These are phyloP conservation scores for Pseudocercospora macadamiae DNA, from an alignment of 2,329 filamentous ascomycete genomes.

Conservation along the genomic window DNA sequence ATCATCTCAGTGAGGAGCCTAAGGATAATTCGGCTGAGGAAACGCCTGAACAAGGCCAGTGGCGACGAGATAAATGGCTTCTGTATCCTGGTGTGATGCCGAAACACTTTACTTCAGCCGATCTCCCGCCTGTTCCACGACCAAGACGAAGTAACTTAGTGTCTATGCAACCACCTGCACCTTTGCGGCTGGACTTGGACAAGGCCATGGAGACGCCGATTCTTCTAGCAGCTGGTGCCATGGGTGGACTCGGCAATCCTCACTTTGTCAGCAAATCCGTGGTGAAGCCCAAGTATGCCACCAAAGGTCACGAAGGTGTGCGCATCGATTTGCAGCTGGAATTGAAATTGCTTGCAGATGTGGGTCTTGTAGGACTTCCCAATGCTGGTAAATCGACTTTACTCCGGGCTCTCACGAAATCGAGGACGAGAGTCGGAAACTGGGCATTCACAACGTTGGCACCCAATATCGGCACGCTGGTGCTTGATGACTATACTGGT, in stretches of 20 bases:
- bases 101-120: constrained; percentile 65
- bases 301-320: constrained; percentile 78
- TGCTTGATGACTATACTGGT: constrained; percentile 84
- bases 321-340: constrained; percentile 82
- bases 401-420: constrained; percentile 83
- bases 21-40: not conserved
- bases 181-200: constrained; percentile 63
- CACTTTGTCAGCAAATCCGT: constrained; percentile 82
- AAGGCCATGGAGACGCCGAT: constrained; percentile 80
- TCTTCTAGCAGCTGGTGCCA: constrained; percentile 81
- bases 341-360: constrained; percentile 91
- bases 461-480: constrained; percentile 93
- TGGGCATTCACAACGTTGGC: constrained; percentile 98
- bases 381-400: constrained; percentile 97
- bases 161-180: constrained; percentile 70
- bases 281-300: constrained; percentile 82
- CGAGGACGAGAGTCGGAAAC: constrained; percentile 82
- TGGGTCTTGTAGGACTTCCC: constrained; percentile 90
- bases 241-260: constrained; percentile 90
- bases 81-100: constrained; percentile 79
- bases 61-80: constrained; percentile 74
- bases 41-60: constrained; percentile 17
- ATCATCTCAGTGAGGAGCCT: constrained; percentile 37
- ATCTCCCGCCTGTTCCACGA: constrained; percentile 61
- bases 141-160: constrained; percentile 61